A percentile compares a stretch with the other conserved stretches of the same genome.
Conservation (phyloP, 495 filamentous ascomycete genomes). For the Lepidopterella palustris region DNA sequence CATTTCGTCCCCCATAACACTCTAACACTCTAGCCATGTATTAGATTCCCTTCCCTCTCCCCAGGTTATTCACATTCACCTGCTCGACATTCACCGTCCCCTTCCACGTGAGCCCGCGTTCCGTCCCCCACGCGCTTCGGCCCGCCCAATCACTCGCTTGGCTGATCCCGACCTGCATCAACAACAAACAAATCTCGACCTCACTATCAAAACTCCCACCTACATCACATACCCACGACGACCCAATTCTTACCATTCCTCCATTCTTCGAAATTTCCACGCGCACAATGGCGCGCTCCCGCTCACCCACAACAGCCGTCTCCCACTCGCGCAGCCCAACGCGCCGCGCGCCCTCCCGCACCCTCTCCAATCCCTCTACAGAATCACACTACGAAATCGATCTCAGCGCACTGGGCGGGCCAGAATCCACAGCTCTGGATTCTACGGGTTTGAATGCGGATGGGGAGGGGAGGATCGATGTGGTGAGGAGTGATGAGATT, state of each 20-base stretch:
- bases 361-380: conserved; percentile 10
- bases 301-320: no score
- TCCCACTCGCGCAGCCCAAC: conserved; percentile 20
- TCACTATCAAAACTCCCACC: not conserved
- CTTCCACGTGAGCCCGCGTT: not conserved
- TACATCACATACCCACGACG: not conserved
- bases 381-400: conserved; percentile 24
- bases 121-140: not conserved
- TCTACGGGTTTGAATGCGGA: conserved; percentile 22
- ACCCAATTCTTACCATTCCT: conserved; percentile 2
- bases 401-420: conserved; percentile 16
- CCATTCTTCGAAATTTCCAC: not conserved
- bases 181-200: not conserved
- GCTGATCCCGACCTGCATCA: no score
- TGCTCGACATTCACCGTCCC: no score
- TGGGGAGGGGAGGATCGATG: conserved; percentile 11
- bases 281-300: conserved; percentile 20
- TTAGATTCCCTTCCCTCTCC: no score
- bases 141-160: not conserved
- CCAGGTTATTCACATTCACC: no score
- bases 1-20: no score
- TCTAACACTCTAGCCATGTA: no score
- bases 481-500: conserved; percentile 31
- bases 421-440: not conserved
- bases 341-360: conserved; percentile 14